A percentile compares a stretch with the other conserved stretches of the same genome.
phyloP scores from a whole-genome alignment of 345 rosid genomes.

The Camelina sativa region DNA sequence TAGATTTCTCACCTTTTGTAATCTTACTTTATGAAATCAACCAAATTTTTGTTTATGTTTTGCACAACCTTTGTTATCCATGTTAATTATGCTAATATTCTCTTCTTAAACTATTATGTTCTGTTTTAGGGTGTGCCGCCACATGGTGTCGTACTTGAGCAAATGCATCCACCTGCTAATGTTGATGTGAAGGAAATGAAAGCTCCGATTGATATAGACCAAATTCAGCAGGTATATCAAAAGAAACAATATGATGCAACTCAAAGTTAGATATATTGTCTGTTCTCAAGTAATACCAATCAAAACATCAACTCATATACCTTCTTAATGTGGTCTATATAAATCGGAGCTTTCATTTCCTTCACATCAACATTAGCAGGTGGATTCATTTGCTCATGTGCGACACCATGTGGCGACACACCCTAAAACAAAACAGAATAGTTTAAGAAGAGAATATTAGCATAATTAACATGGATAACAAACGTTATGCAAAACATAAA shows the following conservation, averaged over 20 bases:
- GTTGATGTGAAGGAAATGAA: background rate
- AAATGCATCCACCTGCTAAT: background rate
- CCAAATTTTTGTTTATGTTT: too few relatives aligned
- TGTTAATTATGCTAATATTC: too few relatives aligned
- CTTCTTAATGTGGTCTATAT: background rate
- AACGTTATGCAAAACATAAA: background rate
- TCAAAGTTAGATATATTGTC: too few relatives aligned
- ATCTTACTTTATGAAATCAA: background rate
- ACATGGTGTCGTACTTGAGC: background rate
- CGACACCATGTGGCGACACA: background rate
- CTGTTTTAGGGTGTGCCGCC: conserved; percentile 9
- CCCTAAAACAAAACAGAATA: background rate
- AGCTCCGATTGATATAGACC: background rate
- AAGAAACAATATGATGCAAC: background rate
- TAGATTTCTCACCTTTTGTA: background rate
- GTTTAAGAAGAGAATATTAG: background rate
- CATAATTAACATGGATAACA: background rate
- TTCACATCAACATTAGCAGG: background rate
- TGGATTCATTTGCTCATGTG: background rate
- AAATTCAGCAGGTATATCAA: background rate
- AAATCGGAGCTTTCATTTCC: background rate
- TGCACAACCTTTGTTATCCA: too few relatives aligned
- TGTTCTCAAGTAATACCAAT: background rate
- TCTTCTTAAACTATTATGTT: background rate
- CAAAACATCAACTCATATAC: background rate